Evolutionary conservation across 192 early-diverging fungal genomes (phyloP).

Genomic region (Ambispora gerdemannii): DNA sequence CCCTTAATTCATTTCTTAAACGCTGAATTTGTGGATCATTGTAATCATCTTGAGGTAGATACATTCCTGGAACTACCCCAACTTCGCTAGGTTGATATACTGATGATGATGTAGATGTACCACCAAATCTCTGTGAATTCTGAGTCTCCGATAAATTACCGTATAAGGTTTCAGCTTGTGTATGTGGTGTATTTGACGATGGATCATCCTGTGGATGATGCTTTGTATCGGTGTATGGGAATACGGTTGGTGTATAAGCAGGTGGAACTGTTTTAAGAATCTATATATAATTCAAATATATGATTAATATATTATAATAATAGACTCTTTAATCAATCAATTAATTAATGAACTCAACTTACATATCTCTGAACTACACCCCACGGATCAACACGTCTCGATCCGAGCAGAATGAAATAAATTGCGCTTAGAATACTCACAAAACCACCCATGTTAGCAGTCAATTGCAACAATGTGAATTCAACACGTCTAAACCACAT

Average conservation of each 20-base stretch:
- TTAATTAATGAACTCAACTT: background rate
- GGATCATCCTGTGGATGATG: background rate
- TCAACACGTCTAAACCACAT: background rate
- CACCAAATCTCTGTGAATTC: background rate
- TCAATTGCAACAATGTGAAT: background rate
- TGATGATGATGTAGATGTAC: background rate
- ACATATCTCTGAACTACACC: slow-evolving; percentile 25
- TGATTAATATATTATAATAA: no score
- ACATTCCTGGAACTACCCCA: no score
- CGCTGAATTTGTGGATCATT: slow-evolving; percentile 14
- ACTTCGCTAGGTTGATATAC: background rate
- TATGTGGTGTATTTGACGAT: background rate
- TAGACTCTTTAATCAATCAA: no score
- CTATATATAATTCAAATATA: background rate
- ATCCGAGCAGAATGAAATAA: slow-evolving; percentile 23
- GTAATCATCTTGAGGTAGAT: background rate
- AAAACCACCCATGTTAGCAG: slow-evolving; percentile 30
- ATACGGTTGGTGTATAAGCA: background rate
- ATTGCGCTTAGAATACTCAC: slow-evolving; percentile 16
- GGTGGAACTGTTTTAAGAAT: slow-evolving; percentile 22
- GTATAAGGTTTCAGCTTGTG: background rate
- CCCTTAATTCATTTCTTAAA: slow-evolving; percentile 18
- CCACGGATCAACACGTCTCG: slow-evolving; percentile 18
- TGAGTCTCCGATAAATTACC: background rate
- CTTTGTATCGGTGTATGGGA: background rate